Percentiles rank a stretch among this genome's conserved stretches.
Conservation (phyloP, 208 protist genomes). For the Wallacemonas sp. region DNA sequence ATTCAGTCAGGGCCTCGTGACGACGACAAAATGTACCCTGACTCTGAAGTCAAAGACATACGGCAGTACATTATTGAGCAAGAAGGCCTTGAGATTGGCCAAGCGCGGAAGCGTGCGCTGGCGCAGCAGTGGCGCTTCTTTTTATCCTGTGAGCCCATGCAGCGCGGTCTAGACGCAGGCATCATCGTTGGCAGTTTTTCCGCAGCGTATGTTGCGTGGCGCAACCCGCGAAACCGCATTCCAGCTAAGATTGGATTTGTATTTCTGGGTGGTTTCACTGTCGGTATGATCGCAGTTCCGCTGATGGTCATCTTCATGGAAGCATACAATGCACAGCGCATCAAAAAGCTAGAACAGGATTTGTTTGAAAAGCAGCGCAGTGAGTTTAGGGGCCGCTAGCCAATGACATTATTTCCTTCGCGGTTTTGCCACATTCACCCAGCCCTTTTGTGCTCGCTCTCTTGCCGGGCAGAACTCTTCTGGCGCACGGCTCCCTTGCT, state of each 20-base stretch:
- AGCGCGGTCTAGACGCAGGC: conserved; percentile 78
- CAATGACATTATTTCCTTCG: no score
- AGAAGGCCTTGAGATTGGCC: conserved; percentile 77
- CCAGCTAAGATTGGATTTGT: conserved; percentile 61
- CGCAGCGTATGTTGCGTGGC: conserved; percentile 61
- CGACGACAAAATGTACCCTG: conserved; percentile 64
- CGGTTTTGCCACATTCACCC: no score
- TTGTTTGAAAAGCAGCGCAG: conserved; percentile 73
- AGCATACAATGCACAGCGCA: conserved; percentile 64
- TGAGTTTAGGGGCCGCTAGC: conserved; percentile 60
- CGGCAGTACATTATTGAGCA: conserved; percentile 85
- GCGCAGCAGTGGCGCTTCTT: conserved; percentile 89
- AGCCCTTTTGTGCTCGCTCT: no score
- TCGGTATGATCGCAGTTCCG: conserved; percentile 65
- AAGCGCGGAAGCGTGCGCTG: conserved; percentile 45
- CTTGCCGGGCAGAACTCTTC: no score
- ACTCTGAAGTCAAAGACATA: conserved; percentile 73
- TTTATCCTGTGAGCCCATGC: conserved; percentile 80
- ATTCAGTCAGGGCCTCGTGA: conserved; percentile 53
- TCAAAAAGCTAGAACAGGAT: conserved; percentile 74
- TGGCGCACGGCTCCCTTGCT: no score
- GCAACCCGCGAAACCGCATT: conserved; percentile 56
- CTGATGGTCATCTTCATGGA: conserved; percentile 67
- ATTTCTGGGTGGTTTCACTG: conserved; percentile 70
- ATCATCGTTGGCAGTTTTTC: conserved; percentile 78